Evolutionary conservation across 2,329 filamentous ascomycete genomes (phyloP), one percentile per base, ranked within the genome.

Genomic region (Tolypocladium inflatum): DNA sequence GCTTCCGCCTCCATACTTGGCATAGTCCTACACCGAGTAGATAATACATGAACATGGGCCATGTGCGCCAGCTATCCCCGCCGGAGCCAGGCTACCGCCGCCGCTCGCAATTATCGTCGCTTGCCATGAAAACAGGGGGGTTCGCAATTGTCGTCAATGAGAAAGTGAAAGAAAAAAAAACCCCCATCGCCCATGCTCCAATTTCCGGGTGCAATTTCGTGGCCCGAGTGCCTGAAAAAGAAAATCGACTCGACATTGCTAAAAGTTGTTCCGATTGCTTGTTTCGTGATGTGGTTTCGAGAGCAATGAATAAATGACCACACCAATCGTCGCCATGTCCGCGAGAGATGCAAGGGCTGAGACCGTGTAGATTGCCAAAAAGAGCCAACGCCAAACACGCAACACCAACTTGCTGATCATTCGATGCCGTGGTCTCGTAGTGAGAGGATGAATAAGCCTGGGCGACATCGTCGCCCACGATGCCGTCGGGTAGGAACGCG

Each of bases 1-100:
- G 30, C 53, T n/a, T 50, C 39, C 41, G 38, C 33, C 21, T 54
- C 42, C 54, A 26, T 43, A 37, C 38, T 50, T 52, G 48, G 55
- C 30, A 30, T 54, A 57, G 30, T 54, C 37, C 21, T 57, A 55
- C 55, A 54, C 51, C 39, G 52, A 53, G 38, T 57, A 57, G 26
- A 59, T 54, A 56, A 30, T 61, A 59, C 55, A 61, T 54, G 51
- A 54, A 54, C 38, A 33, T 54, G 42, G 39, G 53, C 59, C 55
- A 38, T 51, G 30, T 48, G 56, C 58, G 54, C 58, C 54, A 54
- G 52, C 21, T 30, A 42, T 39, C 39, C 54, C 35, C 15, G 26
- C 10, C 37, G 23, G 15, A n/a, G 26, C 17, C 41, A 37, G 41
- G 37, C 37, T 42, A 9, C 19, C 9, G 43, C 52, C 38, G 21